Percentiles rank a stretch among this genome's conserved stretches.
These are phyloP conservation scores for Balansia obtecta DNA, from an alignment of 2,329 filamentous ascomycete genomes.

Conservation along the genomic window DNA sequence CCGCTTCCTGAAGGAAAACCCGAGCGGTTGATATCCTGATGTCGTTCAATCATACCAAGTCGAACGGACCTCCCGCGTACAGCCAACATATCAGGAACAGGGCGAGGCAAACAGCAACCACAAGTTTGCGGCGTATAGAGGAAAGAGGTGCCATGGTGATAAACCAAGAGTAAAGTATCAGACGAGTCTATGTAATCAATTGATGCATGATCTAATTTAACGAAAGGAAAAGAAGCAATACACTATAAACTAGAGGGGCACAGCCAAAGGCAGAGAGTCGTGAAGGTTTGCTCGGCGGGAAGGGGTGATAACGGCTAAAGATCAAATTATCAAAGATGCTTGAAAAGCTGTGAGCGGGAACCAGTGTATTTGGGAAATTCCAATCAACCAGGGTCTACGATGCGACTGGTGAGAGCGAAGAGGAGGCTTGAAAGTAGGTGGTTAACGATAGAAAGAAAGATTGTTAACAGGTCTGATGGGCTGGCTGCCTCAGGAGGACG, in stretches of 20 bases:
- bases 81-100: background rate
- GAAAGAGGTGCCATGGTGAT: background rate
- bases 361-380: background rate
- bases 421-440: background rate
- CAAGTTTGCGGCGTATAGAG: slow-evolving; percentile 1
- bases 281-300: background rate
- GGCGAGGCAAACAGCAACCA: slow-evolving; percentile 2
- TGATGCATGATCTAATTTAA: background rate
- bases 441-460: background rate
- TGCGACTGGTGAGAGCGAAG: background rate
- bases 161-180: background rate
- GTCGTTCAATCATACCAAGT: background rate
- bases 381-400: background rate
- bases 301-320: background rate
- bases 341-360: background rate
- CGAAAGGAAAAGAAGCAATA: background rate
- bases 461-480: background rate
- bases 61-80: background rate
- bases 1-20: background rate
- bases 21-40: too few relatives aligned
- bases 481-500: background rate
- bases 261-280: too few relatives aligned
- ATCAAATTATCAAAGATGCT: background rate
- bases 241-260: too few relatives aligned
- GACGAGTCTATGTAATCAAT: background rate